A percentile compares a stretch with the other conserved stretches of the same genome.
Evolutionary conservation across 768 basidiomycete genomes (phyloP).

Genomic region (Trametes villosa): DNA sequence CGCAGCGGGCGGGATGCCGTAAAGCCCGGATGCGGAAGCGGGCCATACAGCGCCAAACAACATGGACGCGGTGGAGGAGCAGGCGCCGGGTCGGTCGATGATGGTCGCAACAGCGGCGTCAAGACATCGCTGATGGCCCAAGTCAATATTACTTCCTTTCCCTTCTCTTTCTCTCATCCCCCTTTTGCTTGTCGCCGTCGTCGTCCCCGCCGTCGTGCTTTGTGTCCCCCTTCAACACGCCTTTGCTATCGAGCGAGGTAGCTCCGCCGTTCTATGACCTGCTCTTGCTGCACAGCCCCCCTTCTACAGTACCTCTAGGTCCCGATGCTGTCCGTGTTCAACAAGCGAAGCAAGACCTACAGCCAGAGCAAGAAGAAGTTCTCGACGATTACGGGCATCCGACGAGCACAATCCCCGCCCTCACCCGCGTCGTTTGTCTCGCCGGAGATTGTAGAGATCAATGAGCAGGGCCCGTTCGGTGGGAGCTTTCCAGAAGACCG

Average conservation of each 20-base stretch:
- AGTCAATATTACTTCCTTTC: conserved; percentile 13
- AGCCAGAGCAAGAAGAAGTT: conserved; percentile 27
- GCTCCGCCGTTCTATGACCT: neutral
- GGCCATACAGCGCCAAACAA: conserved; percentile 8
- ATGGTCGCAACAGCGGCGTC: conserved; percentile 24
- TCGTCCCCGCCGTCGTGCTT: neutral
- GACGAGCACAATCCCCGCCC: conserved; percentile 29
- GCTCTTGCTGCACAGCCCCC: neutral
- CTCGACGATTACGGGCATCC: conserved; percentile 21
- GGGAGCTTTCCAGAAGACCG: conserved; percentile 9
- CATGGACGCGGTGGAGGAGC: neutral
- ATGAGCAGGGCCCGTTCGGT: conserved; percentile 22
- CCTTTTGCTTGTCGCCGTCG: neutral
- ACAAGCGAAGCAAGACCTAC: conserved; percentile 27
- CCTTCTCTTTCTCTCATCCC: conserved; percentile 11
- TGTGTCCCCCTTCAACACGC: neutral
- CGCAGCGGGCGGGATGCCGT: conserved; percentile 18
- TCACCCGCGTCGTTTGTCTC: conserved; percentile 35
- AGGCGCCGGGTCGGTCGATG: conserved; percentile 3
- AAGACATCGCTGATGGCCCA: conserved; percentile 23
- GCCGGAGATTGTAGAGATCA: conserved; percentile 30
- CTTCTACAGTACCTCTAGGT: neutral
- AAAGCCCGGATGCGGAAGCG: neutral
- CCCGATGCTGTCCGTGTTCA: conserved; percentile 30
- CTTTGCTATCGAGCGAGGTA: conserved; percentile 1